Evolutionary conservation across 129 eudicot species (phyloP), one percentile per base, ranked within the genome.

Genomic region (Lonicera japonica): DNA sequence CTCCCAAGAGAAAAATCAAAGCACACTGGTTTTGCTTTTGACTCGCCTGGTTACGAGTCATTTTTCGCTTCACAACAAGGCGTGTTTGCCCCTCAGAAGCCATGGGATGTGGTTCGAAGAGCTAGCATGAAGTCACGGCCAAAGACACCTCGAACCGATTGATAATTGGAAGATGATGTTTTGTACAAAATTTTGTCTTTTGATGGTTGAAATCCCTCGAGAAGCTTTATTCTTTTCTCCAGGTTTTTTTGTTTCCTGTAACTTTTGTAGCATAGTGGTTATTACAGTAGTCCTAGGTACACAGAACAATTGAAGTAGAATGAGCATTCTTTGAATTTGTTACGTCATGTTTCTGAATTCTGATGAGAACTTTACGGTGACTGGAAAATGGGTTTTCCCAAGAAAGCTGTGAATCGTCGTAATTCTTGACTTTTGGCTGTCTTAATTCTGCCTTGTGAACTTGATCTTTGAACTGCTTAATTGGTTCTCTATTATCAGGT

Each of bases 21-120:
- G 74, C 98, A 92, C 76, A 92, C 98, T 1, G 98, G 98, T 55
- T 92, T 92, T 48, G 98, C 98, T 22, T 92, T 92, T 66, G 98
- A 92, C 75, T 92, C 98, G 0, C 98, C 98, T 0, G 98, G 98
- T 34, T 92, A 92, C 12, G 98, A 92, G 79, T 92, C 98, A 11
- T 92, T 92, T 75, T 92, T 92, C 25, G 98, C 98, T 24, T 76
- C 94, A 24, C 96, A 92, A 46, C 95, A 86, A 34, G 98, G 98
- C 5, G 96, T 92, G 17, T 60, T 15, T 16, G 90, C 80, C 11
- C 96, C 96, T 59, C 98, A 92, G 47, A 92, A 92, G 77, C 77
- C 98, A 11, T 92, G 98, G 98, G 98, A 92, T 25, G 98, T 92
- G 67, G 95, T 84, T 25, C 76, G 95, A 57, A 77, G 98, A 79